Conservation (phyloP, 2,329 filamentous ascomycete species). For the Verticillium longisporum region DNA sequence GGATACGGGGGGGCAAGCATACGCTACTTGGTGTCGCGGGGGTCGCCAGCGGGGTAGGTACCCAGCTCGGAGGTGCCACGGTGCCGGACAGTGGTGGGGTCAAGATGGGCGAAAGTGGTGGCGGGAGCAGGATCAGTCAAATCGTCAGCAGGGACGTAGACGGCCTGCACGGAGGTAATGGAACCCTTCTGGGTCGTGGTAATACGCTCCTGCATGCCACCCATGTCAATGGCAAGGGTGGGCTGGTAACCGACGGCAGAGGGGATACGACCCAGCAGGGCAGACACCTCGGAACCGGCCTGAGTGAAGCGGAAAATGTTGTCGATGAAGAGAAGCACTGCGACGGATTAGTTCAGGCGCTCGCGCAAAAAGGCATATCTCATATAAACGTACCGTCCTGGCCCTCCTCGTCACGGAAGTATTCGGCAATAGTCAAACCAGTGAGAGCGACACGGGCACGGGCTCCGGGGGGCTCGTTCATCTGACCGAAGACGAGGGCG, state of each 20-base stretch:
- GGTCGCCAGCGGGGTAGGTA: slow-evolving; percentile 99
- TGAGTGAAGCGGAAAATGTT: slow-evolving; percentile 99
- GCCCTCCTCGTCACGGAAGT: slow-evolving; percentile 70
- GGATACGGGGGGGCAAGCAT: slow-evolving; percentile 99
- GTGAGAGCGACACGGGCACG: slow-evolving; percentile 99
- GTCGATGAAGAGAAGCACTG: slow-evolving; percentile 98
- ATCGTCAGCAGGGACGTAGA: slow-evolving; percentile 99
- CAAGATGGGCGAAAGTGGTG: slow-evolving; percentile 99
- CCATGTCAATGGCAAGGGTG: slow-evolving; percentile 97
- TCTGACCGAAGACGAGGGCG: slow-evolving; percentile 98
- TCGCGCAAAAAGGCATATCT: neutral
- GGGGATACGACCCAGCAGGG: slow-evolving; percentile 97
- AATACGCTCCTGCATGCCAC: slow-evolving; percentile 99
- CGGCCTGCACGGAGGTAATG: slow-evolving; percentile 99
- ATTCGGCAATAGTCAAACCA: slow-evolving; percentile 73
- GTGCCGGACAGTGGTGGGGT: slow-evolving; percentile 99
- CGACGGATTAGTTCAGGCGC: slow-evolving; percentile 16
- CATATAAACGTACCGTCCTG: slow-evolving; percentile 65
- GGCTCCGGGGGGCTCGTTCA: slow-evolving; percentile 99
- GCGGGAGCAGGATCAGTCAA: slow-evolving; percentile 99
- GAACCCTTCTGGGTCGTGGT: slow-evolving; percentile 99
- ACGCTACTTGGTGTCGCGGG: slow-evolving; percentile 98
- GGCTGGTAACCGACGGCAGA: slow-evolving; percentile 99
- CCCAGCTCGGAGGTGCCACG: slow-evolving; percentile 99
- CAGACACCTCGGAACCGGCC: slow-evolving; percentile 99